Evolutionary conservation across 768 basidiomycete genomes (phyloP), one percentile per base, ranked within the genome.

Genomic region (Leucocoprinus leucothites): DNA sequence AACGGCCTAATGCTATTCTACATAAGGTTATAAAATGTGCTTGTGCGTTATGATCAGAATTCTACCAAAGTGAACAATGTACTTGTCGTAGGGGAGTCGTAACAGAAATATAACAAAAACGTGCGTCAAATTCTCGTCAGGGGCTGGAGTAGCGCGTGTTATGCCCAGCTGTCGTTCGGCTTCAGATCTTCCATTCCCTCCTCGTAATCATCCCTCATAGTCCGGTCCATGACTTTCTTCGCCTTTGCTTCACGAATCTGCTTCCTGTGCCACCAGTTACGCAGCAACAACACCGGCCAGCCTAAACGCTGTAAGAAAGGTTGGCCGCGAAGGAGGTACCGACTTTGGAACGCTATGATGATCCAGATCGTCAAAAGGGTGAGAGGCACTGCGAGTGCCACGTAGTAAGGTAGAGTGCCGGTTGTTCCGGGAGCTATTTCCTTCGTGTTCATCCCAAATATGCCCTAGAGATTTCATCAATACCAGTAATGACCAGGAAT

Each of bases 401-500:
- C 56, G 56, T 81, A 86, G 55, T 75, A 73, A 2, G 57, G 16
- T 6, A 83, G 57, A 3, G 76, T 78, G 38, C 73, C 78, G 0
- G 56, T 18, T 1, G 76, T 72, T 16, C 63, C 51, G 0, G 56
- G 67, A 25, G 64, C 68, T 48, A 84, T 70, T 64, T 79, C 75
- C 28, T 48, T 36, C 11, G 85, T 69, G 58, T 85, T 85, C 83
- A 85, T 85, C 11, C 84, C 79, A 51, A 84, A 84, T 7, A 83
- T 65, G 36, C 69, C 75, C 84, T 84, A 53, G 2, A 3, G 43
- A 13, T 24, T 25, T 44, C n/a, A 40, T 21, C 31, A 19, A 41
- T 26, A 40, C 28, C 22, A 24, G 11, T 24, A 19, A 24, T 24
- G 24, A 21, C 19, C 31, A n/a, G 14, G 24, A 56, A 14, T 2